phyloP scores from a whole-genome alignment of 495 filamentous ascomycete species.

The Parachaetomium inaequale region DNA sequence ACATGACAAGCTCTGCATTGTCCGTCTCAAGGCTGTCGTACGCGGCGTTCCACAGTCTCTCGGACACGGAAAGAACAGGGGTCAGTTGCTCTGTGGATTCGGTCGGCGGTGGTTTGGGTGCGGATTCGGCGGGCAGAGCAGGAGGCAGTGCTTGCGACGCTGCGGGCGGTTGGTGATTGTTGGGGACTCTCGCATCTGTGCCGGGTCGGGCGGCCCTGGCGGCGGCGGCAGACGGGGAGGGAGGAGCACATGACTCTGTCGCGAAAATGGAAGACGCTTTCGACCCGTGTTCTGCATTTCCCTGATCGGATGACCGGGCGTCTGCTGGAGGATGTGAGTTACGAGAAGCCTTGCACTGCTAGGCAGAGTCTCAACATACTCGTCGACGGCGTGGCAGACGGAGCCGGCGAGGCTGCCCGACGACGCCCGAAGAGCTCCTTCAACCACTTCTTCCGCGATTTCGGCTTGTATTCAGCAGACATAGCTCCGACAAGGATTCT shows the following conservation, averaged over 20 bases:
- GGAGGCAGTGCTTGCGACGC: slow-evolving; percentile 9
- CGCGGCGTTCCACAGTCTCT: slow-evolving; percentile 28
- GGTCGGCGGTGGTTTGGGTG: slow-evolving; percentile 6
- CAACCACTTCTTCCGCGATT: slow-evolving; percentile 1
- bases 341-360: slow-evolving; percentile 5
- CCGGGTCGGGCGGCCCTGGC: neutral
- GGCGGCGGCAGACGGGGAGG: slow-evolving; percentile 10
- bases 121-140: slow-evolving; percentile 7
- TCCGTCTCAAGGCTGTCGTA: slow-evolving; percentile 26
- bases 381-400: slow-evolving; percentile 4
- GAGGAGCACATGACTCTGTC: neutral
- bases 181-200: too few relatives aligned
- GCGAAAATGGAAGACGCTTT: slow-evolving; percentile 3
- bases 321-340: slow-evolving; percentile 11
- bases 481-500: neutral
- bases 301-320: slow-evolving; percentile 7
- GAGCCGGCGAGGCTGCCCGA: neutral
- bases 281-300: slow-evolving; percentile 14
- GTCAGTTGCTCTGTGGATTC: slow-evolving; percentile 17
- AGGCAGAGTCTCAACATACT: slow-evolving; percentile 12
- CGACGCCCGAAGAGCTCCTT: slow-evolving; percentile 3
- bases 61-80: slow-evolving; percentile 12
- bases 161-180: too few relatives aligned
- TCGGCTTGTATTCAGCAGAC: neutral
- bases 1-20: slow-evolving; percentile 21